Evolutionary conservation across 352 stramenopile genomes (phyloP), one percentile per base, ranked within the genome.

Genomic region (Pythium phragmitis): DNA sequence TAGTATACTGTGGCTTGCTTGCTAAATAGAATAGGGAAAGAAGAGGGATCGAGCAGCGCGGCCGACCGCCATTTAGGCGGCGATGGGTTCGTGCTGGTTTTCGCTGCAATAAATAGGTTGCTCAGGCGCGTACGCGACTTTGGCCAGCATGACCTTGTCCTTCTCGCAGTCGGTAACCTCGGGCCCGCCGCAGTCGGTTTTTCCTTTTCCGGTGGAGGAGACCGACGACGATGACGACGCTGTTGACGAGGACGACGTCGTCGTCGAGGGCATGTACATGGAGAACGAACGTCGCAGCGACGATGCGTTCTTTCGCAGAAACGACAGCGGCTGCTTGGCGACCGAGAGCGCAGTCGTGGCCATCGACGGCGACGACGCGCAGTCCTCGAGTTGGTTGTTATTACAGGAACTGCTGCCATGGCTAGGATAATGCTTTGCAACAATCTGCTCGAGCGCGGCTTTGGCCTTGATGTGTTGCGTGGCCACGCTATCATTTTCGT

Each of bases 321-420:
- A 90, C 36, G 79, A 79, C 21, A 92, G 73, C 21, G 83, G 83
- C 54, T 90, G 79, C 70, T 87, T 92, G 57, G 80, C 79, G n/a
- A 68, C 75, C 42, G 77, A 75, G 42, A 92, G 77, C 36, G 80
- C 76, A 8, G 83, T 54, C n/a, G 34, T 64, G 9, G 63, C 63
- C 0, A 52, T 62, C 13, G 17, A 52, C 19, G 28, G 12, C n/a
- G 46, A 39, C 57, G 60, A 28, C 34, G 36, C 19, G 9, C 23
- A 13, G 13, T 17, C 41, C 19, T 60, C 39, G 30, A 67, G 43
- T 36, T 66, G 45, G 55, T 74, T 70, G 48, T 63, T 69, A 28
- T 12, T 60, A 41, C 52, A 48, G 0, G 30, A 36, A 7, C 34
- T 39, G 34, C 34, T 39, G 34, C 63, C 23, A 16, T 36, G 39